Base-by-base conservation (phyloP, 768 basidiomycete species). In the Boletus bicolor region DNA sequence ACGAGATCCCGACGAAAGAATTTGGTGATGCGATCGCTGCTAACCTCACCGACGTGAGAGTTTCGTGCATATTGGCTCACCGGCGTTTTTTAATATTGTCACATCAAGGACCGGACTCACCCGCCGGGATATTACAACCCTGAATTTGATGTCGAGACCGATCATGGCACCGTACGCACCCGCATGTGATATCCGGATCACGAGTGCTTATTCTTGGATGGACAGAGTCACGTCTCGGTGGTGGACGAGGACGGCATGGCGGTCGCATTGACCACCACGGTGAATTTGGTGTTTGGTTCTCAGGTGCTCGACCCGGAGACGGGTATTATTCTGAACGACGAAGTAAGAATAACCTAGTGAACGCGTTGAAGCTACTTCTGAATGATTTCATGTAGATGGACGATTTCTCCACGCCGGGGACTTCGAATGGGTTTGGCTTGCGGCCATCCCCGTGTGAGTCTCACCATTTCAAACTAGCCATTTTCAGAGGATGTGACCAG, bases 211-310 rank as follows among this genome's bases (percentile, higher is more conserved):
- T 12, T 43, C 10, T 51, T 10, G 58, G 41, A 35, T 50, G 47
- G 47, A 53, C 64, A 93, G 85, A 94, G 92, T 54, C 95, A 98
- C 66, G 80, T 89, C 6, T 91, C 89, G 7, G 80, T 87, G 8
- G 75, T 96, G 7, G 96, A 98, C 72, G 78, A 79, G 62, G 77
- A 87, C 64, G 93, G 93, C 19, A 93, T 95, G 82, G 93, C 88
- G 0, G 91, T 93, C 6, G 71, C 89, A 15, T 65, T 98, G 35
- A 97, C 95, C 1, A 87, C 90, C 4, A 95, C 95, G 0, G 86
- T 98, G 44, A 98, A 98, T 69, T 72, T 87, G 0, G 76, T 95
- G 17, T 98, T 96, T 71, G 96, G 95, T 15, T 94, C 91, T 3
- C 82, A 79, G 54, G 90, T 98, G 1, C 77, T 96, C 60, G 93